A percentile compares a stretch with the other conserved stretches of the same genome.
phyloP scores from a whole-genome alignment of 371 early-diverging fungal species.

The Cokeromyces recurvatus region DNA sequence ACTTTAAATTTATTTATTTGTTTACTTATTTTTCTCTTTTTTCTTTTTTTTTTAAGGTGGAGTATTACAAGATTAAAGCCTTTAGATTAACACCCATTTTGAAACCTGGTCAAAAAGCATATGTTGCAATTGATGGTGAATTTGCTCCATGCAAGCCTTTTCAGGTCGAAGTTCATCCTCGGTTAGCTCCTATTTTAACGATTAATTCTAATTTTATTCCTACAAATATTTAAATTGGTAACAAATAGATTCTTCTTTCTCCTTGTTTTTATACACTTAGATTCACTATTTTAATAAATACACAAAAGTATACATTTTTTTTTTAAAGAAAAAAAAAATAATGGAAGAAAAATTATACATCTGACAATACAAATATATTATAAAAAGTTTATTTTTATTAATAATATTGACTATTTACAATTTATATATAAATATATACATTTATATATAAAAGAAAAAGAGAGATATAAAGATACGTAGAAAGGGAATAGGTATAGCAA shows the following conservation, averaged over 20 bases:
- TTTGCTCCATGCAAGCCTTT: constrained; percentile 53
- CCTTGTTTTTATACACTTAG: no score
- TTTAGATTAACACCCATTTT: constrained; percentile 50
- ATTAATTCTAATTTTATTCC: constrained; percentile 29
- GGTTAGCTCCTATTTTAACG: constrained; percentile 44
- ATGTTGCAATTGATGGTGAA: constrained; percentile 62
- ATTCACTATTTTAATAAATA: no score
- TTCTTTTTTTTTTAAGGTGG: constrained; percentile 30
- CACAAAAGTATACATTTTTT: no score
- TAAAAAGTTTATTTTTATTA: no score
- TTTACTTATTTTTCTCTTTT: not conserved
- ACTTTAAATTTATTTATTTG: not conserved
- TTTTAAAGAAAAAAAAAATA: not conserved
- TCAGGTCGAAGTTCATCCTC: constrained; percentile 58
- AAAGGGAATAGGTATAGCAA: no score
- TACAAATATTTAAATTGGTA: constrained; percentile 12
- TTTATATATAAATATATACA: no score
- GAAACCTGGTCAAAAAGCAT: constrained; percentile 32
- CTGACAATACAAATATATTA: no score
- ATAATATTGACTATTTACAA: no score
- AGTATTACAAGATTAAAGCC: constrained; percentile 59
- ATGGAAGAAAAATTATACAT: no score
- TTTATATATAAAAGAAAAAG: no score
- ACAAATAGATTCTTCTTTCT: no score
- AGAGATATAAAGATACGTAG: no score